phyloP scores from a whole-genome alignment of 2,329 filamentous ascomycete genomes.

The Epicoccum nigrum region DNA sequence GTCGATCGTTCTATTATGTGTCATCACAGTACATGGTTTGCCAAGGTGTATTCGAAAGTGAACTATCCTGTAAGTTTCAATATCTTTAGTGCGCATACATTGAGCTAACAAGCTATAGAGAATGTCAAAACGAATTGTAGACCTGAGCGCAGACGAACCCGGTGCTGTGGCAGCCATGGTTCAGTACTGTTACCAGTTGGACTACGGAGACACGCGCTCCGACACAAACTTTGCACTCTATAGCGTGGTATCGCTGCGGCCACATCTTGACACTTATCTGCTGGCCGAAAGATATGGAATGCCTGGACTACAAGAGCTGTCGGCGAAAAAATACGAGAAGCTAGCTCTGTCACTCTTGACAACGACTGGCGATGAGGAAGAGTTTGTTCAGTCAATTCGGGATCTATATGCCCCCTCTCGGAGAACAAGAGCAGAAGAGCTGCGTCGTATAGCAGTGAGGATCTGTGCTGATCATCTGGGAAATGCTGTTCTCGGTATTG shows the following conservation, averaged over 20 bases:
- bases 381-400: slow-evolving; percentile 32
- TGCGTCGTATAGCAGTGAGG: slow-evolving; percentile 29
- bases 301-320: slow-evolving; percentile 31
- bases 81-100: neutral
- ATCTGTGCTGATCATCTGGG: slow-evolving; percentile 40
- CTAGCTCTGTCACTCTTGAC: slow-evolving; percentile 28
- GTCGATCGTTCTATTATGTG: slow-evolving; percentile 40
- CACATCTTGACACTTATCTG: slow-evolving; percentile 38
- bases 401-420: slow-evolving; percentile 35
- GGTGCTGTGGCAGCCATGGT: slow-evolving; percentile 43
- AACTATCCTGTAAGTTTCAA: slow-evolving; percentile 24
- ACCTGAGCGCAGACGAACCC: slow-evolving; percentile 40
- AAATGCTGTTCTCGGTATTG: slow-evolving; percentile 34
- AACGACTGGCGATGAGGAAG: slow-evolving; percentile 32
- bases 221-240: slow-evolving; percentile 26
- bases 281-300: slow-evolving; percentile 39
- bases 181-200: slow-evolving; percentile 41
- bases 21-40: slow-evolving; percentile 40
- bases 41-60: slow-evolving; percentile 35
- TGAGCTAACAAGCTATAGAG: slow-evolving; percentile 26
- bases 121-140: slow-evolving; percentile 32
- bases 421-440: slow-evolving; percentile 28
- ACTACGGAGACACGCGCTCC: slow-evolving; percentile 36
- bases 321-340: slow-evolving; percentile 36
- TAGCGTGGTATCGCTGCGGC: slow-evolving; percentile 29